These are phyloP conservation scores for Phenoliferia sp. DNA, from an alignment of 1,284 basidiomycete species.

Conservation along the genomic window DNA sequence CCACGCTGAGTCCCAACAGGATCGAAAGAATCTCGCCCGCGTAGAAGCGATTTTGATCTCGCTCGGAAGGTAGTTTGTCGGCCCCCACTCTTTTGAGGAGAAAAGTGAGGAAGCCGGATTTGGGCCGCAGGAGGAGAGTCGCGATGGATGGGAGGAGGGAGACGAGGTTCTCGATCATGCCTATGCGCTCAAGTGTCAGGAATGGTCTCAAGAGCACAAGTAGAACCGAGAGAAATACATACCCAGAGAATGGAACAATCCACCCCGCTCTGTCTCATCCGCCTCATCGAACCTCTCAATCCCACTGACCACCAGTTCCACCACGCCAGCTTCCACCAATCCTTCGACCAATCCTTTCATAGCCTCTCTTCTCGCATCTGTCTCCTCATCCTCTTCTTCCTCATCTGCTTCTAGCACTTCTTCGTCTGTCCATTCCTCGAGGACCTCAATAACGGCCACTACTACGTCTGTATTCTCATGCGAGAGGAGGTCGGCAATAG, in stretches of 20 bases:
- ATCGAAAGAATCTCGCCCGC: constrained; percentile 68
- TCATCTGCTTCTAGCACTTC: constrained; percentile 78
- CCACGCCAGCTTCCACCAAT: constrained; percentile 71
- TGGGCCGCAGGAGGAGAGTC: constrained; percentile 55
- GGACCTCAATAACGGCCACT: constrained; percentile 80
- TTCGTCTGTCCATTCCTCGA: constrained; percentile 94
- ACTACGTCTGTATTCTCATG: constrained; percentile 91
- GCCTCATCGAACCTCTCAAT: constrained; percentile 71
- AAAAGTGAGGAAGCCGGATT: constrained; percentile 64
- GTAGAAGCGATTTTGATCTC: constrained; percentile 43
- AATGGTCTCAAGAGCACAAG: background rate
- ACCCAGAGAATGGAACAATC: constrained; percentile 87
- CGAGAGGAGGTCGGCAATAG: constrained; percentile 71
- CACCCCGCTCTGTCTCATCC: constrained; percentile 82
- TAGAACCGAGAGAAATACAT: constrained; percentile 19
- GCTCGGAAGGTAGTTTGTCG: constrained; percentile 18
- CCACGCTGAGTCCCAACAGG: constrained; percentile 56
- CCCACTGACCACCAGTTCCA: constrained; percentile 81
- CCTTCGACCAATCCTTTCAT: constrained; percentile 31
- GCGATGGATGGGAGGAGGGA: constrained; percentile 62
- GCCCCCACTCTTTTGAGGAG: constrained; percentile 62
- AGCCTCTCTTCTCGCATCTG: constrained; percentile 38
- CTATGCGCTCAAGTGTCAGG: constrained; percentile 44
- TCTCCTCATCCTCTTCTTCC: constrained; percentile 59
- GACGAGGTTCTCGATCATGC: constrained; percentile 87